Conservation (phyloP, 2,329 filamentous ascomycete species). For the Arthrobotrys pseudoclavata region DNA sequence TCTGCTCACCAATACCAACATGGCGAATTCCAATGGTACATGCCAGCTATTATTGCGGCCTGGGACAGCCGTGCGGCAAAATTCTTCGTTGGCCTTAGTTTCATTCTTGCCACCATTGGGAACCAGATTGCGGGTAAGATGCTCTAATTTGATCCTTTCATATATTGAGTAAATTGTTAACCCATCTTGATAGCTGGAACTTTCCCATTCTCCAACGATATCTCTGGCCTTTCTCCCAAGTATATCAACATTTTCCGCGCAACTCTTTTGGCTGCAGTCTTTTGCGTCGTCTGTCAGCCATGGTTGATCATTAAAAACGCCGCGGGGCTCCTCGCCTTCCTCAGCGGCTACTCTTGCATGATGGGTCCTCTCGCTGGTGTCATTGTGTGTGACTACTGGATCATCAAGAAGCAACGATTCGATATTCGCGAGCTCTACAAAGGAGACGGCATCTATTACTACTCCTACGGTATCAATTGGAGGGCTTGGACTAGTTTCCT, state of each 20-base stretch:
- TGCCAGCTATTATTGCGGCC: constrained; percentile 68
- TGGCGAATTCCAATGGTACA: constrained; percentile 70
- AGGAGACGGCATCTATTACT: constrained; percentile 67
- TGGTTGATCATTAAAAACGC: constrained; percentile 69
- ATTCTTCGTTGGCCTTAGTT: constrained; percentile 67
- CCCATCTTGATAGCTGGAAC: constrained; percentile 70
- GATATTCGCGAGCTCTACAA: constrained; percentile 68
- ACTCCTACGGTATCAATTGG: constrained; percentile 65
- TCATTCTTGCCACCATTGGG: constrained; percentile 68
- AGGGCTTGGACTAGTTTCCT: constrained; percentile 64
- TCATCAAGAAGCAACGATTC: constrained; percentile 66
- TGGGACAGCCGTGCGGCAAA: constrained; percentile 68
- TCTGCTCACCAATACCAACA: constrained; percentile 68
- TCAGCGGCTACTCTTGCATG: constrained; percentile 66
- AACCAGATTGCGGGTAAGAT: constrained; percentile 67
- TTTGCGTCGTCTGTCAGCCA: constrained; percentile 67
- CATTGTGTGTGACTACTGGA: constrained; percentile 67
- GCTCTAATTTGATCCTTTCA: not conserved
- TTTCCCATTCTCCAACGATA: constrained; percentile 71
- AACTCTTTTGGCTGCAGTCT: constrained; percentile 68
- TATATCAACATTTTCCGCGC: constrained; percentile 71
- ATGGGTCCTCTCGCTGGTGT: constrained; percentile 68
- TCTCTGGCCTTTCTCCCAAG: constrained; percentile 70
- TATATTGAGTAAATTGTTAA: constrained; percentile 63
- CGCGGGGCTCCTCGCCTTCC: constrained; percentile 66